A percentile compares a stretch with the other conserved stretches of the same genome.
Conservation (phyloP, 1,284 basidiomycete species). For the Rhodotorula sp. region DNA sequence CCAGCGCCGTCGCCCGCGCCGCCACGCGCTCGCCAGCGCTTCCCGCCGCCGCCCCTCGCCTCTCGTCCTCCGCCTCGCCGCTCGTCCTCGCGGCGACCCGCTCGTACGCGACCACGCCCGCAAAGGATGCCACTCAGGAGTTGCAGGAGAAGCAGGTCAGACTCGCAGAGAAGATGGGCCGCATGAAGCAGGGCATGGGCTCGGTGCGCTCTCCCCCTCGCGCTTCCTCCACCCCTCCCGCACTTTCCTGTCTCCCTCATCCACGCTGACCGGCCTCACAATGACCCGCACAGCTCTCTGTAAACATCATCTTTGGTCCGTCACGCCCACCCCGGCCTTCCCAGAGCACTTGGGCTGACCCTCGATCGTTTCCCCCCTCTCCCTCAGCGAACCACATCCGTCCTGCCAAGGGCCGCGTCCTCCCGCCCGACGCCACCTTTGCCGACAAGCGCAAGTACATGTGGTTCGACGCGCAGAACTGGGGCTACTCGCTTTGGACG, state of each 20-base stretch:
- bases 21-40: conserved; percentile 1
- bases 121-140: conserved; percentile 3
- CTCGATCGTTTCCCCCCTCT: neutral
- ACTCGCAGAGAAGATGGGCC: conserved; percentile 37
- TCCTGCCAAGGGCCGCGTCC: conserved; percentile 20
- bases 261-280: neutral
- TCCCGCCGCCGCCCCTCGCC: neutral
- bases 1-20: too few species aligned
- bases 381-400: conserved; percentile 39
- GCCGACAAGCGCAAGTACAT: conserved; percentile 6
- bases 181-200: conserved; percentile 38
- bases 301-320: conserved; percentile 28
- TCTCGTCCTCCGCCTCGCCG: neutral
- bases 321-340: neutral
- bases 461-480: conserved; percentile 1
- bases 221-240: neutral
- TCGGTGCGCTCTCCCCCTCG: conserved; percentile 15
- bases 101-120: conserved; percentile 14
- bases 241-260: neutral
- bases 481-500: conserved; percentile 19
- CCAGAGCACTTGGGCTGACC: neutral
- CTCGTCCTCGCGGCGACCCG: neutral
- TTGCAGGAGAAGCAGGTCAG: conserved; percentile 35
- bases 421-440: conserved; percentile 8
- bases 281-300: neutral